Evolutionary conservation across 495 filamentous ascomycete genomes (phyloP).

Genomic region (Xylaria flabelliformis): DNA sequence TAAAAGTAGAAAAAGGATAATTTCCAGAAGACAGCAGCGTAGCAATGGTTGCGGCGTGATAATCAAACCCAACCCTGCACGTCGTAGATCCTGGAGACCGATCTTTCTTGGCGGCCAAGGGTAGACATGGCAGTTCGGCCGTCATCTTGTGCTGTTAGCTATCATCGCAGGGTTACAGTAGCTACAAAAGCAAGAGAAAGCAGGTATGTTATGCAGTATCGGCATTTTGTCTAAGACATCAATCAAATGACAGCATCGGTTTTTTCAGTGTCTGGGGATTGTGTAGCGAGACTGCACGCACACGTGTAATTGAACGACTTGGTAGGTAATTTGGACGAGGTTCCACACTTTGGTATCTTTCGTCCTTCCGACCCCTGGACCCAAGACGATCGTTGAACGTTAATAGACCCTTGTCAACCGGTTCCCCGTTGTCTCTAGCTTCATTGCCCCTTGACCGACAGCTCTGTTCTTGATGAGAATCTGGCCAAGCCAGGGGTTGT

Average conservation of each 20-base stretch:
- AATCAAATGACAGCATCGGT: not conserved
- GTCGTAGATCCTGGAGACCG: constrained; percentile 32
- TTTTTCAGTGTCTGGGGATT: not conserved
- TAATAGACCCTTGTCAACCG: constrained; percentile 17
- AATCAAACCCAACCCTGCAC: constrained; percentile 22
- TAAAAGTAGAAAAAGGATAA: constrained; percentile 28
- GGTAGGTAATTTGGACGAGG: constrained; percentile 29
- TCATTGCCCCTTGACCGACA: constrained; percentile 13
- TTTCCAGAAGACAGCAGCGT: constrained; percentile 28
- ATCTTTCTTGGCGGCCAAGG: constrained; percentile 41
- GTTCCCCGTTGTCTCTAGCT: constrained; percentile 6
- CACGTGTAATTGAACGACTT: constrained; percentile 30
- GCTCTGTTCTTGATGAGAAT: constrained; percentile 2
- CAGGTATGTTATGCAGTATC: constrained; percentile 8
- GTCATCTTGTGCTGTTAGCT: not conserved
- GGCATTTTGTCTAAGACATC: constrained; percentile 23
- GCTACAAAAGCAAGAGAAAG: not conserved
- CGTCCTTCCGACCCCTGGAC: constrained; percentile 33
- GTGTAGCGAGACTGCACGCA: constrained; percentile 25
- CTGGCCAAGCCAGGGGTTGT: constrained; percentile 13
- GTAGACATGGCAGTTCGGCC: constrained; percentile 30
- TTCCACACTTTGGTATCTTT: constrained; percentile 31
- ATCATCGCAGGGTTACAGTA: not conserved
- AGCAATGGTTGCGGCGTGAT: constrained; percentile 17
- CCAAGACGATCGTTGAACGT: constrained; percentile 23